Base-by-base conservation (phyloP, 2,329 filamentous ascomycete genomes). In the Trichoderma guizhouense region DNA sequence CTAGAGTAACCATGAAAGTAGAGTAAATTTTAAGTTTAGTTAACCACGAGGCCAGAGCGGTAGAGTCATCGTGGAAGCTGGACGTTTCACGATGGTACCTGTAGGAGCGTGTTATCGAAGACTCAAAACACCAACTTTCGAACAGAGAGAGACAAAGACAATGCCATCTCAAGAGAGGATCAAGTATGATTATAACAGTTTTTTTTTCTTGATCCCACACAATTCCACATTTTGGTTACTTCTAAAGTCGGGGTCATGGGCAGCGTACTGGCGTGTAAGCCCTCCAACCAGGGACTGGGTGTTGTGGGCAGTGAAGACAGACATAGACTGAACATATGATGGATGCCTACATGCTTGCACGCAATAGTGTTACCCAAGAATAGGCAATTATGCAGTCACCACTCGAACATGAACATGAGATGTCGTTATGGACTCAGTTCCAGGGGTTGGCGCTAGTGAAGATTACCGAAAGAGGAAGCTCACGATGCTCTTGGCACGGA, bases 1-100 rank as follows among this genome's bases (percentile, higher is more conserved):
- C 65, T 60, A 30, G 32, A 39, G 32, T 57, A 67, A 67, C 64
- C 51, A 68, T 60, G 64, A 68, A 68, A 68, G 53, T 68, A 68
- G 65, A 68, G 65, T 68, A 60, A 43, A 30, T 58, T 58, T 68
- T 68, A 68, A 68, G 65, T 58, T 60, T 58, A 68, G 53, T 30
- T 32, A 24, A 14, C 34, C 18, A 18, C 18, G 24, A 18, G 30
- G 47, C 47, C 11, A 26, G 12, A 18, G 32, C 28, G 39, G 21
- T 55, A 55, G 47, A 11, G 21, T 11, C 7, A 32, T 32, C 21
- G 15, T 28, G 9, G 64, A 43, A 30, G 7, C n/a, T 11, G 8
- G 3, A 30, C 14, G 8, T 32, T 43, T 21, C 34, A 32, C 7
- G 26, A 68, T 47, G 39, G 39, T 43, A n/a, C 39, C 39, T 7